Conservation (phyloP, 768 basidiomycete genomes). For the Lanmaoa pseudosensibilis region DNA sequence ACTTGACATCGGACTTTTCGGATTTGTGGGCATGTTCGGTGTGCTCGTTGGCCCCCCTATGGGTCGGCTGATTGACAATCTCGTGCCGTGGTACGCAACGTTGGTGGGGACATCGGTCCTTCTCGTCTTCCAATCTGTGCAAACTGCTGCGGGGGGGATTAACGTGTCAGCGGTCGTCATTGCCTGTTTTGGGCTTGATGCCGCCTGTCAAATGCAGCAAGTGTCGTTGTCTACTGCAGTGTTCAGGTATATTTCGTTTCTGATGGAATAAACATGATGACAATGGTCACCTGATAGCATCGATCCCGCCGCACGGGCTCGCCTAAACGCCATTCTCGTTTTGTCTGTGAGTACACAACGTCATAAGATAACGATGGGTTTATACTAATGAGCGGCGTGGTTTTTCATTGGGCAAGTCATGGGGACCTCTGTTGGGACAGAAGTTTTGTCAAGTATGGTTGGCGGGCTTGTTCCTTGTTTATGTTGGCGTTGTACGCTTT, state of each 20-base stretch:
- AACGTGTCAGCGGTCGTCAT: constrained; percentile 71
- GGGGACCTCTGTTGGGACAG: constrained; percentile 73
- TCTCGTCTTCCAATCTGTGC: constrained; percentile 57
- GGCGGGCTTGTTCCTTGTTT: constrained; percentile 63
- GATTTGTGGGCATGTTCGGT: constrained; percentile 70
- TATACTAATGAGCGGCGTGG: constrained; percentile 15
- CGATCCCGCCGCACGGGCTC: constrained; percentile 52
- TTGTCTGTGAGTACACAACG: constrained; percentile 49
- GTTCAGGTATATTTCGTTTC: constrained; percentile 42
- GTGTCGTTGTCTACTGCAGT: constrained; percentile 63
- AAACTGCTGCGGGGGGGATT: constrained; percentile 67
- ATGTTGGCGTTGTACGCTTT: constrained; percentile 59
- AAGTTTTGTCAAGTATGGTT: constrained; percentile 66
- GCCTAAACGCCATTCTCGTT: constrained; percentile 76
- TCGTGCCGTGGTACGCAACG: constrained; percentile 78
- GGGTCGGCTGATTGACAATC: constrained; percentile 65
- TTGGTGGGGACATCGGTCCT: constrained; percentile 52
- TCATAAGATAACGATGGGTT: neutral
- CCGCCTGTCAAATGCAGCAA: constrained; percentile 72
- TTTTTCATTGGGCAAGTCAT: constrained; percentile 81
- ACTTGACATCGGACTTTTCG: constrained; percentile 70
- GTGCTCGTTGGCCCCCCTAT: constrained; percentile 68
- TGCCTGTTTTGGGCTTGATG: constrained; percentile 68
- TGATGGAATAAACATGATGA: constrained; percentile 4
- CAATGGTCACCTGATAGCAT: constrained; percentile 25